phyloP scores from a whole-genome alignment of 2,329 filamentous ascomycete species.

The Colletotrichum lupini region DNA sequence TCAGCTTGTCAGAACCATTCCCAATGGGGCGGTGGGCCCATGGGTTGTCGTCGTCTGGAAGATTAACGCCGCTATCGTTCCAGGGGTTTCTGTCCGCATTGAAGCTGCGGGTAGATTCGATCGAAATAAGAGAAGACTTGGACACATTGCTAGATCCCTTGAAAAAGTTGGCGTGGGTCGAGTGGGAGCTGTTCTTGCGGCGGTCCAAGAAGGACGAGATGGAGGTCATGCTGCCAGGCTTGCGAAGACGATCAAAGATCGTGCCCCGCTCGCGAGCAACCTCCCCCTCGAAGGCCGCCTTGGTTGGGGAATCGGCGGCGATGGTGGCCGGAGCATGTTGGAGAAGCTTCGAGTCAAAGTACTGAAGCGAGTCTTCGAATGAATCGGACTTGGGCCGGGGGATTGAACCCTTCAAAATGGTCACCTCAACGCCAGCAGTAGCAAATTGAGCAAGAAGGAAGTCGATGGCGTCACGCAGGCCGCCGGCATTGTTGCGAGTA shows the following conservation, averaged over 20 bases:
- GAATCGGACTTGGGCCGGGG: conserved; percentile 98
- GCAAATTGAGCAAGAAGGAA: conserved; percentile 89
- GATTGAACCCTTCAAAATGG: conserved; percentile 91
- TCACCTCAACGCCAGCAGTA: conserved; percentile 87
- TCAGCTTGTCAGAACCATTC: conserved; percentile 73
- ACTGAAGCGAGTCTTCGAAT: conserved; percentile 95
- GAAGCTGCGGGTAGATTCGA: conserved; percentile 92
- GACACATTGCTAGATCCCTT: conserved; percentile 92
- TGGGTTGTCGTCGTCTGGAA: conserved; percentile 85
- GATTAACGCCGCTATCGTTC: conserved; percentile 97
- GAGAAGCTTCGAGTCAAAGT: conserved; percentile 95
- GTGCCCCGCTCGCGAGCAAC: conserved; percentile 81
- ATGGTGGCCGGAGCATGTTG: conserved; percentile 88
- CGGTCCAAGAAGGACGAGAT: conserved; percentile 96
- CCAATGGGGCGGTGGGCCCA: conserved; percentile 72
- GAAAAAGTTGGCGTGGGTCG: conserved; percentile 85
- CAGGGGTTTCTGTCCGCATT: conserved; percentile 94
- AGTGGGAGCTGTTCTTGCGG: conserved; percentile 92
- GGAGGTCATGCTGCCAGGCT: conserved; percentile 93
- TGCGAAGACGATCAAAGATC: conserved; percentile 93
- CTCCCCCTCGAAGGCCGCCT: conserved; percentile 84
- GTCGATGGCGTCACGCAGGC: conserved; percentile 94
- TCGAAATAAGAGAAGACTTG: conserved; percentile 94
- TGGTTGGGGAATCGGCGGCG: conserved; percentile 88
- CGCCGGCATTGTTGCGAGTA: conserved; percentile 96